Base-by-base conservation (phyloP, 768 basidiomycete species). In the Xanthoconium purpureum region DNA sequence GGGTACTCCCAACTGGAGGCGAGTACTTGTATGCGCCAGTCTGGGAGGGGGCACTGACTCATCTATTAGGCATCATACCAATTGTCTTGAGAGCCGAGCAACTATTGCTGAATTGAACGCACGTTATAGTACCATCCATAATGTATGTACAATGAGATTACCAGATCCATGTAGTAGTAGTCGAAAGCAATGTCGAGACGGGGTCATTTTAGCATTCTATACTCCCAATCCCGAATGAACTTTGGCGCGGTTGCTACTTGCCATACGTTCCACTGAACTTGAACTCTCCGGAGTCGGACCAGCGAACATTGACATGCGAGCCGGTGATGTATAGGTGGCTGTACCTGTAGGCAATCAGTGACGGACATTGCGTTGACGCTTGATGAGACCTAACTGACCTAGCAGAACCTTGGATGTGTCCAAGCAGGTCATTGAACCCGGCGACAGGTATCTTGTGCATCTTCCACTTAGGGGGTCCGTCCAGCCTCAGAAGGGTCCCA, bases 1-100 rank as follows among this genome's bases (percentile, higher is more conserved):
- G 80, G 65, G 47, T 61, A 6, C 68, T 89, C 20, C 79, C 82
- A 1, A 87, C 85, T 6, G 88, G 88, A 75, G 88, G 88, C 81
- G 46, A 62, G 79, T 69, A 30, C 11, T 38, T 28, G 18, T 17
- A 9, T 6, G 36, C 13, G 9, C 29, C n/a, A 30, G 7, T 20
- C 14, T 30, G 18, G 13, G 28, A 17, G 15, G 28, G 45, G 39
- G n/a, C 11, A 15, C 64, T 58, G 49, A 63, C n/a, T 12, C 12
- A 2, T 46, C 5, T 30, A 18, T 10, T 30, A 71, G 70, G 71
- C 17, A 58, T 72, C n/a, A 30, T 73, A 6, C 63, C 70, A 1
- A 44, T 69, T 3, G 43, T 69, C 29, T 6, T 72, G 40, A 67
- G 38, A 53, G 60, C 59, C 5, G 59, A 65, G 17, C 58, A 44